Evolutionary conservation across 148 eudicot genomes (phyloP).

Genomic region (Rhododendron griersonianum): DNA sequence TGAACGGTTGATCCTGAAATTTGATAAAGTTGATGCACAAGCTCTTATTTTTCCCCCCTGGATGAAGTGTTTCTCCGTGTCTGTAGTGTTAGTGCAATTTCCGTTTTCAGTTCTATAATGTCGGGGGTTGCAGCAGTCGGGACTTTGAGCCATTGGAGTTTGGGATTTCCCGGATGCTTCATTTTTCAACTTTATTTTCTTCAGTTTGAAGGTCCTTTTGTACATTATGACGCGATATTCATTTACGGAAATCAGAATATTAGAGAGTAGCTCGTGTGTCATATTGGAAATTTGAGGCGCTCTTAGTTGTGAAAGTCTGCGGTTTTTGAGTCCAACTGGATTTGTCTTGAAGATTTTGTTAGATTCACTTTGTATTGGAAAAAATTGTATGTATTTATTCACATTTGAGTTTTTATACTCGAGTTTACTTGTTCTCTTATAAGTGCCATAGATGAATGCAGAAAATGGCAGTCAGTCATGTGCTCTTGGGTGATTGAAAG

Average conservation of each 20-base stretch:
- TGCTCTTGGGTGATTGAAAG: too few relatives aligned
- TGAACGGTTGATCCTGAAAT: background rate
- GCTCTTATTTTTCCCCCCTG: constrained; percentile 13
- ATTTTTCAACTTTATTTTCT: constrained; percentile 15
- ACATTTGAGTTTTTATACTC: background rate
- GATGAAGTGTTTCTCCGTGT: constrained; percentile 21
- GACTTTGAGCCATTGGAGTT: constrained; percentile 14
- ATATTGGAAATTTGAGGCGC: constrained; percentile 17
- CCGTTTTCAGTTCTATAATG: constrained; percentile 9
- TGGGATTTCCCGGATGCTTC: constrained; percentile 11
- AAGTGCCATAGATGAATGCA: background rate
- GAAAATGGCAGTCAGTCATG: background rate
- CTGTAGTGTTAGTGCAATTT: constrained; percentile 15
- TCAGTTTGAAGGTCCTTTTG: constrained; percentile 24
- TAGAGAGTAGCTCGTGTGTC: constrained; percentile 1
- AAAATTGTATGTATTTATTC: constrained; percentile 8
- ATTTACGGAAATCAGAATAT: constrained; percentile 15
- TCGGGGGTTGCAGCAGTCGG: constrained; percentile 18
- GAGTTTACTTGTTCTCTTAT: background rate
- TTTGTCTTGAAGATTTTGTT: constrained; percentile 20
- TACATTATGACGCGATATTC: constrained; percentile 34
- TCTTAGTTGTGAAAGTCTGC: background rate
- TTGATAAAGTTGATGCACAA: constrained; percentile 12
- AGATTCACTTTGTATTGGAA: constrained; percentile 8
- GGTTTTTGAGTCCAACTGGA: background rate